A percentile compares a stretch with the other conserved stretches of the same genome.
Conservation (phyloP, 73 alveolate genomes). For the Paramecium primaurelia region DNA sequence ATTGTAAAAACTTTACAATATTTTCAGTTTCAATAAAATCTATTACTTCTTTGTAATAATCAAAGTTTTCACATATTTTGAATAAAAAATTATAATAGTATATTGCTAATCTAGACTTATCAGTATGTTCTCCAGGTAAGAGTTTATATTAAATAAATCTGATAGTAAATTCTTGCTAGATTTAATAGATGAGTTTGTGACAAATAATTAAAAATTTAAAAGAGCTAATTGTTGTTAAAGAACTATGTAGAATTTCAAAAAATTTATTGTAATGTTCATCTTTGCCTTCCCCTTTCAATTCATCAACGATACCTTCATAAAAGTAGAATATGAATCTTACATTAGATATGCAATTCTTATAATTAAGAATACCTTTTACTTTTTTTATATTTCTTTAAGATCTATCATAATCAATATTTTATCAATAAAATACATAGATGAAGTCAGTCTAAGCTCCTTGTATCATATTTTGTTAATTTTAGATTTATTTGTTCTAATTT, state of each 20-base stretch:
- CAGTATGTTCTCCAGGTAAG: background rate
- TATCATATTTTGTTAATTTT: background rate
- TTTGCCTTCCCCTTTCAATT: background rate
- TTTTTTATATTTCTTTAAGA: constrained; percentile 4
- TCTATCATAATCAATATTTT: background rate
- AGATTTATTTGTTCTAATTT: background rate
- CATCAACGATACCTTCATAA: background rate
- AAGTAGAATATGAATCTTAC: background rate
- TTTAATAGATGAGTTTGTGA: background rate
- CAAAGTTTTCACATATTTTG: background rate
- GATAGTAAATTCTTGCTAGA: background rate
- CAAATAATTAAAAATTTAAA: background rate
- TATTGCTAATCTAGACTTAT: background rate
- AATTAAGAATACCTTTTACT: background rate
- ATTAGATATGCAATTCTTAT: background rate
- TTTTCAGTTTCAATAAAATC: background rate
- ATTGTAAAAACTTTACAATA: background rate
- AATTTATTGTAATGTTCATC: background rate
- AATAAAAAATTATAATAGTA: background rate
- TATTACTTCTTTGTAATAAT: background rate
- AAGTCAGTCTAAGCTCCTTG: background rate
- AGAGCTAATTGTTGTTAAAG: background rate
- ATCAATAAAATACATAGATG: background rate
- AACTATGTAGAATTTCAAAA: background rate
- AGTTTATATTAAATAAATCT: constrained; percentile 6